Percentiles rank a stretch among this genome's conserved stretches.
Conservation (phyloP, 1,284 basidiomycete genomes). For the Trametes sp. region DNA sequence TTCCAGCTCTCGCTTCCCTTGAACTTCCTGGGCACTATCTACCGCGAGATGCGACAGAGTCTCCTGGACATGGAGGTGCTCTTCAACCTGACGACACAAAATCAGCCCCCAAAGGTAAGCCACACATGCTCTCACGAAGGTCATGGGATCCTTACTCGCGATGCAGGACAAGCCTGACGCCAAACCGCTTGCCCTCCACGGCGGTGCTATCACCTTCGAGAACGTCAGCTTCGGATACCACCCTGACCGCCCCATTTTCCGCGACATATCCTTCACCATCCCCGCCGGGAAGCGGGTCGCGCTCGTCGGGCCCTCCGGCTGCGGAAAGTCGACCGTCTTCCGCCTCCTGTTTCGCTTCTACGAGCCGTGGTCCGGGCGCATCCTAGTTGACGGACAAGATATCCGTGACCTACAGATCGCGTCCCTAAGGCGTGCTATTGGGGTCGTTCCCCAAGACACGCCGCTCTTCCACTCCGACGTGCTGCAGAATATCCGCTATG, state of each 20-base stretch:
- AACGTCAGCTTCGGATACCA: slow-evolving; percentile 95
- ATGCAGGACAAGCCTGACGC: slow-evolving; percentile 73
- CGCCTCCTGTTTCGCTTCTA: slow-evolving; percentile 96
- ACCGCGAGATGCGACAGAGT: slow-evolving; percentile 95
- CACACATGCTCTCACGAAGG: background rate
- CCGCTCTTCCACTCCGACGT: slow-evolving; percentile 97
- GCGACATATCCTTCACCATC: slow-evolving; percentile 88
- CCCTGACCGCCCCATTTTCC: slow-evolving; percentile 90
- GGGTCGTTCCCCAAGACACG: slow-evolving; percentile 98
- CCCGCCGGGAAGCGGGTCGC: slow-evolving; percentile 97
- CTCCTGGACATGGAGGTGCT: slow-evolving; percentile 97
- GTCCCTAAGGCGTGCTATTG: slow-evolving; percentile 80
- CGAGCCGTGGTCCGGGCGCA: slow-evolving; percentile 81
- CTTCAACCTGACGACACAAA: slow-evolving; percentile 90
- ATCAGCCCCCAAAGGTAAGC: slow-evolving; percentile 73
- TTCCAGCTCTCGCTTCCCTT: slow-evolving; percentile 97
- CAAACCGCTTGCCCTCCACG: slow-evolving; percentile 72
- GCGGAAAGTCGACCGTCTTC: slow-evolving; percentile 98
- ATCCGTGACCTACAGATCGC: slow-evolving; percentile 79
- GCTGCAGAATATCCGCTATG: slow-evolving; percentile 95
- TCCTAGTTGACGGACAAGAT: slow-evolving; percentile 89
- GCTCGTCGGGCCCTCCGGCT: slow-evolving; percentile 95
- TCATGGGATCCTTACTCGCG: background rate
- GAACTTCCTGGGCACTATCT: slow-evolving; percentile 97
- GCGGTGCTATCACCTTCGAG: slow-evolving; percentile 92